A percentile compares a stretch with the other conserved stretches of the same genome.
Conservation (phyloP, 148 eudicot genomes). For the Rhododendron ferrugineum region DNA sequence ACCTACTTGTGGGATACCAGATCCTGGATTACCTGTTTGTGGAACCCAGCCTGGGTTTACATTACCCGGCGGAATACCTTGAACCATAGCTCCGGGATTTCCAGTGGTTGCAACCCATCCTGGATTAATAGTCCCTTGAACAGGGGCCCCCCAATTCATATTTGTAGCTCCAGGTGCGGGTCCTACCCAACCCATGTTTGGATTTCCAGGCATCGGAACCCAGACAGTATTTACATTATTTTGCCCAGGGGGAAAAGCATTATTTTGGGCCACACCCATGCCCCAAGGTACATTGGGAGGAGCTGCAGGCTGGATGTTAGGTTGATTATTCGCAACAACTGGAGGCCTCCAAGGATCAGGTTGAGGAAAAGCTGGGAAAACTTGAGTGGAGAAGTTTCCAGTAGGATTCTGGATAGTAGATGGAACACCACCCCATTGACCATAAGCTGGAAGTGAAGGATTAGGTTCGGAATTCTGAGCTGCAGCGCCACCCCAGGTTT, state of each 20-base stretch:
- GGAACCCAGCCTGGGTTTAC: slow-evolving; percentile 50
- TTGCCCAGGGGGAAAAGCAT: slow-evolving; percentile 5
- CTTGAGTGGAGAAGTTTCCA: slow-evolving; percentile 38
- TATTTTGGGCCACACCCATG: slow-evolving; percentile 15
- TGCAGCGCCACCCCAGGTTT: slow-evolving; percentile 28
- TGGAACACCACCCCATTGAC: slow-evolving; percentile 51
- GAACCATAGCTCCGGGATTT: slow-evolving; percentile 20
- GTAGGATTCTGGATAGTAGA: slow-evolving; percentile 42
- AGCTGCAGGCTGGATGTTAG: slow-evolving; percentile 22
- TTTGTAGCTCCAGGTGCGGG: slow-evolving; percentile 26
- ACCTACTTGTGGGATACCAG: slow-evolving; percentile 22
- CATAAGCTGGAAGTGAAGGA: slow-evolving; percentile 29
- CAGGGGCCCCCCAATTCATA: slow-evolving; percentile 33
- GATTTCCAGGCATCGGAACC: slow-evolving; percentile 38
- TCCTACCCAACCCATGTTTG: slow-evolving; percentile 63
- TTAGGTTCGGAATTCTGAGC: slow-evolving; percentile 28
- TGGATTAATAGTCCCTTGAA: slow-evolving; percentile 24
- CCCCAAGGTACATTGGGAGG: slow-evolving; percentile 54
- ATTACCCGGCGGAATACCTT: slow-evolving; percentile 22
- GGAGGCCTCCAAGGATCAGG: slow-evolving; percentile 50
- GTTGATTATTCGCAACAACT: slow-evolving; percentile 21
- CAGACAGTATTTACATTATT: slow-evolving; percentile 31
- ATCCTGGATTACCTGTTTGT: slow-evolving; percentile 24
- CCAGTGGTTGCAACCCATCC: slow-evolving; percentile 38
- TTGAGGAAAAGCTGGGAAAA: slow-evolving; percentile 31